These are phyloP conservation scores for Babesia caballi DNA, from an alignment of 169 alveolate species.

Conservation along the genomic window DNA sequence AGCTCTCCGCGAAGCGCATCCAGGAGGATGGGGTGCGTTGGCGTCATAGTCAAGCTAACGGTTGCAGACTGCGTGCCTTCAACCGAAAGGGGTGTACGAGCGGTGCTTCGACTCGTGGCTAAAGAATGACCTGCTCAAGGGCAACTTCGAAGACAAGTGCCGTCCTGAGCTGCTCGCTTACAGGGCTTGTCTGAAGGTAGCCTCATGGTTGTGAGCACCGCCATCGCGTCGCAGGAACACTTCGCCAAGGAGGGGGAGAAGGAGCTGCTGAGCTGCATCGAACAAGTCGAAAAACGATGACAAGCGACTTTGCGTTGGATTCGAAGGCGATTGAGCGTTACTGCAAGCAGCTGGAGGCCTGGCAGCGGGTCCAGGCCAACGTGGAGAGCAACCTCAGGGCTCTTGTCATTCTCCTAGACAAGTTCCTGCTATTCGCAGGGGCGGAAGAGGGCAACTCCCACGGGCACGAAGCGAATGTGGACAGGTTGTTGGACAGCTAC, in stretches of 20 bases:
- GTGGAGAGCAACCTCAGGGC: constrained; percentile 42
- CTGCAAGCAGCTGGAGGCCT: constrained; percentile 8
- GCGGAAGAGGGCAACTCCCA: background rate
- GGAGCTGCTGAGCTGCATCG: constrained; percentile 25
- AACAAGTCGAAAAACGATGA: constrained; percentile 31
- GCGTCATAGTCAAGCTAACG: background rate
- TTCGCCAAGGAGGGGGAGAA: constrained; percentile 32
- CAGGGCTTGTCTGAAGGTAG: constrained; percentile 71
- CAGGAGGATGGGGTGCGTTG: background rate
- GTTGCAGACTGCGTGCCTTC: constrained; percentile 63
- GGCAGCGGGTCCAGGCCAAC: background rate
- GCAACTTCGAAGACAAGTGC: constrained; percentile 71
- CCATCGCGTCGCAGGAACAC: constrained; percentile 19
- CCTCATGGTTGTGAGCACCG: background rate
- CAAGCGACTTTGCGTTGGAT: background rate
- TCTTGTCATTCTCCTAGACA: constrained; percentile 35
- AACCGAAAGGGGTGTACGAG: constrained; percentile 66
- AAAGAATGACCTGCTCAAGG: constrained; percentile 73
- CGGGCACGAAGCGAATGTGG: background rate
- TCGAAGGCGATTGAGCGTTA: background rate
- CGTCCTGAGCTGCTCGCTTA: constrained; percentile 61
- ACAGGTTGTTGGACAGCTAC: constrained; percentile 3
- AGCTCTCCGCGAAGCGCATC: background rate
- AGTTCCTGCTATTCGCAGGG: constrained; percentile 44
- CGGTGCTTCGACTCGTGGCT: constrained; percentile 73